Base-by-base conservation (phyloP, 192 early-diverging fungal genomes). In the Dispira parvispora region DNA sequence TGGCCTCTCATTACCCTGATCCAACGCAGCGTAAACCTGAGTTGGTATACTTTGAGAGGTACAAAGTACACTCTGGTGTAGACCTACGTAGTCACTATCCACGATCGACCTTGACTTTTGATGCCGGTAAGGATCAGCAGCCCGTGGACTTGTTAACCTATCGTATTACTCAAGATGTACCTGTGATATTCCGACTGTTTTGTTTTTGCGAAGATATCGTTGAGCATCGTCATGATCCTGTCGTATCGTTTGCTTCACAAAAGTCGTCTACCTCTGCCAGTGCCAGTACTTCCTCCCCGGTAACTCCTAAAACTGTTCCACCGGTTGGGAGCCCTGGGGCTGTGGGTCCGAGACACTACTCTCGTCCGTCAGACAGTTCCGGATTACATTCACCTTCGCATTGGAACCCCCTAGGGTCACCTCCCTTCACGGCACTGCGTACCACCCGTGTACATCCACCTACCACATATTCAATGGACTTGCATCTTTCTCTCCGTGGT, bases 101-200 rank as follows among this genome's bases (percentile, higher is more conserved):
- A 10, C 5, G 18, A 20, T 20, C 18, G 18, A 50, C 2, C 47
- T 21, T 21, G 18, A 21, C 2, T 50, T 2, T 11, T 50, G 47
- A 10, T 21, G 2, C 47, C 47, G 18, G 18, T 21, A 50, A 50
- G 18, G 18, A 3, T 2, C 18, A 50, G 5, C 18, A 21, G 47
- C 18, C 2, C 47, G 18, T 5, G 18, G 18, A 21, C 47, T 50
- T 50, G 18, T 21, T 50, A 16, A 10, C 47, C 4, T 20, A 20
- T 20, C 18, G 47, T 50, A 50, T 21, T 20, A 16, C 47, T 20
- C 23, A 13, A 55, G 20, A 12, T 55, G 53, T 55, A 27, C 53
- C 53, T 28, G 26, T 27, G 53, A 21, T 55, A 3, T 55, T 55
- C 23, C 53, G 53, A 25, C 23, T 55, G 13, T 55, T 55, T 55